These are phyloP conservation scores for Cyberlindnera maclurae DNA, from an alignment of 805 yeast species.

Conservation along the genomic window DNA sequence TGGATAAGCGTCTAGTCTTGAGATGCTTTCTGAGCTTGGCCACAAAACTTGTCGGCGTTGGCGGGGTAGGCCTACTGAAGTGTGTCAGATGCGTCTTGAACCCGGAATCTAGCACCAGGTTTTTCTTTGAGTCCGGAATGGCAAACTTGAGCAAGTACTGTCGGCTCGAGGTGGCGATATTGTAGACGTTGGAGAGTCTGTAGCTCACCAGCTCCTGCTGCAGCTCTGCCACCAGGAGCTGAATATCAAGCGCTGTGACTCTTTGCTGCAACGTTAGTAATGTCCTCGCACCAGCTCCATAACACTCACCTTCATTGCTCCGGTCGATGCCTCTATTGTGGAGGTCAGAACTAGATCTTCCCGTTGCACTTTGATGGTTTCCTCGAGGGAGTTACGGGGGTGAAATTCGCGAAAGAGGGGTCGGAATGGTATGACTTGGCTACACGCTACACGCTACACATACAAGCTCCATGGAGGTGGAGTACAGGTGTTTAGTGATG, in stretches of 20 bases:
- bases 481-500: too few relatives aligned
- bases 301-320: constrained; percentile 2
- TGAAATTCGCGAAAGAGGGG: too few relatives aligned
- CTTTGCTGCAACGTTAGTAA: constrained; percentile 52
- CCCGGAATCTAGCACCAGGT: constrained; percentile 79
- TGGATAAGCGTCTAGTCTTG: constrained; percentile 69
- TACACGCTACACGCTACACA: too few relatives aligned
- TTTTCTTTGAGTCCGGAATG: constrained; percentile 73
- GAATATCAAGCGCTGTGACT: constrained; percentile 76
- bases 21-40: constrained; percentile 81
- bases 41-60: constrained; percentile 79
- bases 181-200: constrained; percentile 80
- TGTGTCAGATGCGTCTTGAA: constrained; percentile 72
- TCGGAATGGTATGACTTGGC: too few relatives aligned
- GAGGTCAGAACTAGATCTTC: too few relatives aligned
- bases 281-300: too few relatives aligned
- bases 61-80: constrained; percentile 74
- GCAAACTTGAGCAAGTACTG: constrained; percentile 77
- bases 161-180: constrained; percentile 60
- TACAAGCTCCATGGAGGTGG: too few relatives aligned
- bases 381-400: too few relatives aligned
- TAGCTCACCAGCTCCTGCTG: constrained; percentile 48
- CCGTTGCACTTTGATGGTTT: too few relatives aligned
- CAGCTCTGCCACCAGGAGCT: constrained; percentile 63
- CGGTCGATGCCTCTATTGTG: too few relatives aligned